Conservation (phyloP, 2,329 filamentous ascomycete species). For the Lizonia empirigonia region DNA sequence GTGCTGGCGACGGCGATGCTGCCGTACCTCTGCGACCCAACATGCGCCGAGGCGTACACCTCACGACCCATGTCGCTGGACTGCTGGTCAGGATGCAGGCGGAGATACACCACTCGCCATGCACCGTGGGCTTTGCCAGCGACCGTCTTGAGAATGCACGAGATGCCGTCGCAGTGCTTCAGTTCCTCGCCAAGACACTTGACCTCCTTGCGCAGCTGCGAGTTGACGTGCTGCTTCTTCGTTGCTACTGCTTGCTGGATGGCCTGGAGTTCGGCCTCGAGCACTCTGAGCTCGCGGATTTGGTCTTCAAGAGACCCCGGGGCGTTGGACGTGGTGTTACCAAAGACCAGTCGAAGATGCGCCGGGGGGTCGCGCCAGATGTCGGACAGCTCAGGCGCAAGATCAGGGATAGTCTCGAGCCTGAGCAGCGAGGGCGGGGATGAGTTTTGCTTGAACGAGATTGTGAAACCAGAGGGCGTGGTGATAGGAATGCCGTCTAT, state of each 20-base stretch:
- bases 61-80: conserved; percentile 34
- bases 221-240: conserved; percentile 45
- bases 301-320: conserved; percentile 44
- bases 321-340: conserved; percentile 18
- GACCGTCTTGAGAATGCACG: conserved; percentile 51
- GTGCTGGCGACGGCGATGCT: conserved; percentile 22
- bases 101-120: conserved; percentile 39
- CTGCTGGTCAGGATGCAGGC: conserved; percentile 33
- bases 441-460: conserved; percentile 48
- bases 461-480: conserved; percentile 45
- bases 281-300: conserved; percentile 48
- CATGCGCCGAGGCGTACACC: conserved; percentile 26
- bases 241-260: conserved; percentile 46
- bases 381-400: conserved; percentile 35
- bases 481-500: conserved; percentile 44
- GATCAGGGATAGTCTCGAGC: conserved; percentile 41
- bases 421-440: conserved; percentile 46
- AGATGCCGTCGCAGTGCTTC: conserved; percentile 51
- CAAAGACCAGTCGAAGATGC: conserved; percentile 38
- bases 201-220: conserved; percentile 37
- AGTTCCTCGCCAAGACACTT: conserved; percentile 48
- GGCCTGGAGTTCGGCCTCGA: conserved; percentile 47
- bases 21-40: conserved; percentile 26
- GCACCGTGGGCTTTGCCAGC: conserved; percentile 45
- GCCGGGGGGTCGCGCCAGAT: conserved; percentile 47